Conservation (phyloP, 1,284 basidiomycete species). For the Coniferiporia weirii region DNA sequence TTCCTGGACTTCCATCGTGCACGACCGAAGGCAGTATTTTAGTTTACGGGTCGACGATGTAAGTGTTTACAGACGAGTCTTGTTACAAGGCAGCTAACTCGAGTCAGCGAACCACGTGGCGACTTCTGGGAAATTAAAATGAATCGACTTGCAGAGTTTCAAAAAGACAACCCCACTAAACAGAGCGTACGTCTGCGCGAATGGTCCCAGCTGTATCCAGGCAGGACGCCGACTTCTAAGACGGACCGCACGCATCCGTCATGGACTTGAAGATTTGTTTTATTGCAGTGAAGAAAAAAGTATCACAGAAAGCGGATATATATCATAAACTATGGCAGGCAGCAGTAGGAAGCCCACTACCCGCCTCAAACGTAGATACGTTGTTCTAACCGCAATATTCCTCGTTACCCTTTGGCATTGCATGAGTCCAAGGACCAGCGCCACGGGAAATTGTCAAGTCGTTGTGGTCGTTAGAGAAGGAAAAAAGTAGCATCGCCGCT, state of each 20-base stretch:
- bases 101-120: too few species aligned
- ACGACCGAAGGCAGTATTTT: neutral
- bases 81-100: too few species aligned
- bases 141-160: too few species aligned
- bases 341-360: conserved; percentile 44
- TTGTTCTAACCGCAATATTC: conserved; percentile 32
- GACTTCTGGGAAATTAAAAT: too few species aligned
- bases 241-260: too few species aligned
- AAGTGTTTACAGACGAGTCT: neutral
- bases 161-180: too few species aligned
- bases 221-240: too few species aligned
- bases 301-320: conserved; percentile 33
- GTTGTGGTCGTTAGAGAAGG: neutral
- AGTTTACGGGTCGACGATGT: neutral
- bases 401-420: neutral
- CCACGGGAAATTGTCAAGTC: conserved; percentile 23
- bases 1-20: conserved; percentile 62
- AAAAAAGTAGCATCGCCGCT: neutral
- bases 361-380: conserved; percentile 70
- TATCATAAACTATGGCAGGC: conserved; percentile 68
- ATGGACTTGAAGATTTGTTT: too few species aligned
- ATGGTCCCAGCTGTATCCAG: too few species aligned
- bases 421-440: conserved; percentile 8
- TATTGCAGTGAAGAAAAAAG: neutral
- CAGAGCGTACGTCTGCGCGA: too few species aligned